Evolutionary conservation across 1,284 basidiomycete species (phyloP), one percentile per base, ranked within the genome.

Genomic region (Austroboletus niveus): DNA sequence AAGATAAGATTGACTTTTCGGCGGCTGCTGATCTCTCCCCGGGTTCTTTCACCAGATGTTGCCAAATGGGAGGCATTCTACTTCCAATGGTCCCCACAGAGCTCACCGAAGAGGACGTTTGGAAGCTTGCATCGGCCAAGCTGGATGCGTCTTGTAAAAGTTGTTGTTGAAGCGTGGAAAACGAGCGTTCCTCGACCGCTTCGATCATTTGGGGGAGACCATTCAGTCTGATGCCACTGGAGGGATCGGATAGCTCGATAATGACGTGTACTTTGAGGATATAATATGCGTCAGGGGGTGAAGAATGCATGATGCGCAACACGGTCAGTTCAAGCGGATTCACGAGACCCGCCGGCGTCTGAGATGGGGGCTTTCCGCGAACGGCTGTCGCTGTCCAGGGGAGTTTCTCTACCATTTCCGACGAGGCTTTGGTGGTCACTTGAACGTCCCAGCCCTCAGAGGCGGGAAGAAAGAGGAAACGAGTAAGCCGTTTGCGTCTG

Each of bases 381-480:
- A 78, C 79, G 3, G 89, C 89, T 57, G 78, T 80, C 15, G 82
- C 80, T 5, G 81, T 79, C 91, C 92, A 94, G 0, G 87, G 85
- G 7, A 92, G 80, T 42, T 79, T 77, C 57, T 90, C 82, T 12
- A 88, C 84, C 53, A 80, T 78, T 47, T 88, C 82, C 5, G 84
- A 84, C 1, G 82, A 88, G 27, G 80, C 89, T 63, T 76, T 87
- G 52, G 82, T 85, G 46, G 80, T 81, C 51, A 82, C 75, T 59
- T 89, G 90, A 0, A 96, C 83, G 62, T 98, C 94, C 96, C 96
- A 99, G 9, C 93, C 92, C 58, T 94, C 85, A 5, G 77, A 71
- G 1, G 84, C 79, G 3, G 92, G 89, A 17, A 99, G 70, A 5
- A 84, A 17, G 17, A 17, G 17, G 73, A 60, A 91, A 88, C 70